Percentiles rank a stretch among this genome's conserved stretches.
These are phyloP conservation scores for Cladochytrium replicatum DNA, from an alignment of 192 early-diverging fungal species.

Conservation along the genomic window DNA sequence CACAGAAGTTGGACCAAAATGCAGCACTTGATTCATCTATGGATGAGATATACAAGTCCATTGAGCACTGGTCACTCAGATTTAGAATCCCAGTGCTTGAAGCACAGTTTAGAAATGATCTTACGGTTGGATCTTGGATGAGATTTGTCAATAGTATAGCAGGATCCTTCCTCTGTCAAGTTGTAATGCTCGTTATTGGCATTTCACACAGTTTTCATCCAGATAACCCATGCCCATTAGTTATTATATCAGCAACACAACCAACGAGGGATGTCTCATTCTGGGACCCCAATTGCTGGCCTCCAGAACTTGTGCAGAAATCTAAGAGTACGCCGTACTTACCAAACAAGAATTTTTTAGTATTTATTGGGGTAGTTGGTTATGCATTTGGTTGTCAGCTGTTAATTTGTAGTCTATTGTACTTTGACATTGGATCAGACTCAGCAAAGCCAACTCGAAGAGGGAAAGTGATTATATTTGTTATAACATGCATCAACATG, in stretches of 20 bases:
- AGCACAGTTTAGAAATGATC: slow-evolving; percentile 9
- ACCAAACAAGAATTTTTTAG: not conserved
- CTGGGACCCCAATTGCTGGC: not conserved
- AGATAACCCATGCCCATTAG: not conserved
- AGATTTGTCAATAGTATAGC: slow-evolving; percentile 5
- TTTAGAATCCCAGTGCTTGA: slow-evolving; percentile 14
- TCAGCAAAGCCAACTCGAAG: not conserved
- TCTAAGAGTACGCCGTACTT: too few species aligned
- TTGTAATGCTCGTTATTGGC: slow-evolving; percentile 13
- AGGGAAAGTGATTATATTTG: not conserved
- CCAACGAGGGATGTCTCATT: not conserved
- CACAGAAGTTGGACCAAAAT: not conserved
- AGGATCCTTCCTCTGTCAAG: slow-evolving; percentile 7
- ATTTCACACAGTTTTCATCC: slow-evolving; percentile 2
- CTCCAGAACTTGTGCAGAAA: too few species aligned
- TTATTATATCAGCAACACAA: not conserved
- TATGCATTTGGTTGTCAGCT: not conserved
- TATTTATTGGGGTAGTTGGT: not conserved
- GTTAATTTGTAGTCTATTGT: not conserved
- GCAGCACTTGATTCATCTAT: slow-evolving; percentile 3
- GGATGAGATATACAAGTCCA: slow-evolving; percentile 7
- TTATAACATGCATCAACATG: not conserved
- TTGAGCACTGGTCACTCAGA: slow-evolving; percentile 1
- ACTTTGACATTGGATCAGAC: not conserved
- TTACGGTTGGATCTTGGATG: not conserved